Conservation (phyloP, 306 rosid genomes). For the Ceratonia siliqua region DNA sequence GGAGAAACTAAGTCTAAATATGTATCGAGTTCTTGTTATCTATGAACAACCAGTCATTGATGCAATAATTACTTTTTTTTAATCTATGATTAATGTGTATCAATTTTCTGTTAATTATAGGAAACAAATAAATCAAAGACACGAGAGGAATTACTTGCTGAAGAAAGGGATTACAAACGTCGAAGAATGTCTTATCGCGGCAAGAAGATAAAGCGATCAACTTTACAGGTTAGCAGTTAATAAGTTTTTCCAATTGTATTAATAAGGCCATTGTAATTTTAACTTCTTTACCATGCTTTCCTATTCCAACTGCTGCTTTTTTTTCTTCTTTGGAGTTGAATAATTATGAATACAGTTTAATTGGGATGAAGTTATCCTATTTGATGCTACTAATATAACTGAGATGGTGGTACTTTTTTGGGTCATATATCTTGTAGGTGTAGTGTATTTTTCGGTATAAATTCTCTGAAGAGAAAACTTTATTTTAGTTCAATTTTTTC, state of each 20-base stretch:
- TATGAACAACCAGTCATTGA: neutral
- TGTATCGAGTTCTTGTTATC: neutral
- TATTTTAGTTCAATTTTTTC: neutral
- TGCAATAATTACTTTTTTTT: neutral
- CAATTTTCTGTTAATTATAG: constrained; percentile 42
- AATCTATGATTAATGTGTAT: neutral
- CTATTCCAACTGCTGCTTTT: neutral
- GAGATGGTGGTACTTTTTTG: neutral
- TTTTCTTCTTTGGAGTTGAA: constrained; percentile 7
- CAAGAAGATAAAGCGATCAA: constrained; percentile 71
- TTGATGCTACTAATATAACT: neutral
- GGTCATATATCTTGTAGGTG: neutral
- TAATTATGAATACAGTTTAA: constrained; percentile 4
- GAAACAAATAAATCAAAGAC: constrained; percentile 66
- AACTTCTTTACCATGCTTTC: neutral
- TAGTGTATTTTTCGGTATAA: neutral
- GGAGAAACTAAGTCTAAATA: constrained; percentile 12
- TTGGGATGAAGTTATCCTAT: neutral
- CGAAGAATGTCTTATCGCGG: constrained; percentile 98
- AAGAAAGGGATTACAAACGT: constrained; percentile 94
- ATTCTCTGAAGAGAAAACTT: neutral
- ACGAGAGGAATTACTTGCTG: constrained; percentile 85
- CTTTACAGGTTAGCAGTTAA: constrained; percentile 62
- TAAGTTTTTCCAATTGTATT: constrained; percentile 22
- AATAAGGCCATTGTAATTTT: neutral